These are phyloP conservation scores for Oryza longistaminata DNA, from an alignment of 176 grass and related monocot species.

Conservation along the genomic window DNA sequence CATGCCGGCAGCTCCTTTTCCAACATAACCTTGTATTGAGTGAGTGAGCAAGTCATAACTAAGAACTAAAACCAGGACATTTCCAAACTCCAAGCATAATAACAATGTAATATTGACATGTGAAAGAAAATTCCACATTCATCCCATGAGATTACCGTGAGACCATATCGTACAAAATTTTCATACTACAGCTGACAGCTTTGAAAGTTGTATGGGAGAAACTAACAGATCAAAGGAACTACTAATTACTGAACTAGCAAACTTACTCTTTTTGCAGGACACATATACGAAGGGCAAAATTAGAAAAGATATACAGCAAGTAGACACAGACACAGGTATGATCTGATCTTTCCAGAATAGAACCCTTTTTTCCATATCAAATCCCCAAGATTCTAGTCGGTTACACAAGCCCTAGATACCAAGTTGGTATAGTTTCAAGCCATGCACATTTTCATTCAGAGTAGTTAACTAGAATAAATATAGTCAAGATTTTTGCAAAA, in stretches of 20 bases:
- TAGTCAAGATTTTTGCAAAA: neutral
- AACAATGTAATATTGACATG: neutral
- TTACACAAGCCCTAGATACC: too few relatives aligned
- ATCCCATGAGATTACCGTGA: neutral
- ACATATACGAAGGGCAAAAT: too few relatives aligned
- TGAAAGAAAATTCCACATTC: neutral
- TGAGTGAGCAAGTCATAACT: neutral
- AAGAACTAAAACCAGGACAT: neutral
- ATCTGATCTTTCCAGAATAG: neutral
- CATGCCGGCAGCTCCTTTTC: constrained; percentile 35
- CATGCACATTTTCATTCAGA: too few relatives aligned
- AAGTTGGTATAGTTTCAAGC: too few relatives aligned
- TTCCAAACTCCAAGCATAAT: neutral
- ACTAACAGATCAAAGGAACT: neutral
- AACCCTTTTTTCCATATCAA: neutral
- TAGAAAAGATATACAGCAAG: too few relatives aligned
- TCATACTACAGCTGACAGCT: neutral
- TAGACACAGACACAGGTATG: too few relatives aligned
- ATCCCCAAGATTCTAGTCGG: neutral
- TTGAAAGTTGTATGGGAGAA: neutral
- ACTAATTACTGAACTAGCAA: neutral
- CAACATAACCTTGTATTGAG: constrained; percentile 37
- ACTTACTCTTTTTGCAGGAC: too few relatives aligned
- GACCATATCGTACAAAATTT: neutral
- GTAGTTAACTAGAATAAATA: too few relatives aligned